phyloP scores from a whole-genome alignment of 106 monocot genomes.

The Agapanthus africanus region DNA sequence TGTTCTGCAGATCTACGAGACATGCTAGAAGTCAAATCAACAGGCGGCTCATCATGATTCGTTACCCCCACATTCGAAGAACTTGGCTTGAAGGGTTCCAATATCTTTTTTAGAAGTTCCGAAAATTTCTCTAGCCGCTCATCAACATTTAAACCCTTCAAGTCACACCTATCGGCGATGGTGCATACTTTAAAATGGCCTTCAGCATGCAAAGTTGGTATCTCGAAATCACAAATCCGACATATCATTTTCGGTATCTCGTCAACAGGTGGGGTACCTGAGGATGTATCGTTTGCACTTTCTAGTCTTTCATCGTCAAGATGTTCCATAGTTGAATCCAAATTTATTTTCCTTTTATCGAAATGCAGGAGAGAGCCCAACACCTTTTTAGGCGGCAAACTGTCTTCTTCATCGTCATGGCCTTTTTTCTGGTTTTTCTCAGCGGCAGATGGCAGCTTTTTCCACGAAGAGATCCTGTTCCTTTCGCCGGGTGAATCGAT shows the following conservation, averaged over 20 bases:
- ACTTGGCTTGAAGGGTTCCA: constrained; percentile 31
- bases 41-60: constrained; percentile 23
- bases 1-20: constrained; percentile 1
- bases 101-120: constrained; percentile 68
- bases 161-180: constrained; percentile 78
- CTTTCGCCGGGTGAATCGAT: constrained; percentile 31
- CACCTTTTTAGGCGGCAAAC: neutral
- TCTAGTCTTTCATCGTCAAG: constrained; percentile 10
- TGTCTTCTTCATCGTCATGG: neutral
- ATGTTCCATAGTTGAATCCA: constrained; percentile 8
- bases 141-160: constrained; percentile 67
- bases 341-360: constrained; percentile 19
- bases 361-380: constrained; percentile 8
- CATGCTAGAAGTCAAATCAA: constrained; percentile 12
- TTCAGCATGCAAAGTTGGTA: constrained; percentile 73
- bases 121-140: constrained; percentile 67
- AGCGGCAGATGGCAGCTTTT: constrained; percentile 79
- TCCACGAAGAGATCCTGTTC: constrained; percentile 88
- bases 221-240: constrained; percentile 89
- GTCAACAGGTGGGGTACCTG: neutral
- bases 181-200: constrained; percentile 84
- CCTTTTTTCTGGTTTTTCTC: constrained; percentile 57
- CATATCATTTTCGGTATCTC: constrained; percentile 69
- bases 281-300: constrained; percentile 6
- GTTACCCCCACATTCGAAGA: constrained; percentile 9